Conservation (phyloP, 1,284 basidiomycete species). For the Ustilago loliicola region DNA sequence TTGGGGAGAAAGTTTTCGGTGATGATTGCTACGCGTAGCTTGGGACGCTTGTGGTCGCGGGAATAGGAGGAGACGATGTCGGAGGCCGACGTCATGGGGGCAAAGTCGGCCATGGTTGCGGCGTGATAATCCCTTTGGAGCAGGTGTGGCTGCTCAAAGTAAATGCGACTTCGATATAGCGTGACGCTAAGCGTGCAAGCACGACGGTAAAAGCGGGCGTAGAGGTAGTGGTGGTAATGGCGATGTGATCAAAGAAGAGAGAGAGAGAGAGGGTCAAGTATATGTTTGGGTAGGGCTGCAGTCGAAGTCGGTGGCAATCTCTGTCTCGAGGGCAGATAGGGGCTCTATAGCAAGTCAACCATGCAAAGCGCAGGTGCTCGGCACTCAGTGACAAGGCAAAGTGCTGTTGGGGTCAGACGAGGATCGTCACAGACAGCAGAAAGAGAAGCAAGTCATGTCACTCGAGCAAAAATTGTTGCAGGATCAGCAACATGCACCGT, state of each 20-base stretch:
- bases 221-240: not conserved
- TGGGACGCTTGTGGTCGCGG: conserved; percentile 62
- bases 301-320: not conserved
- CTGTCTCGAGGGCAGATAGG: not conserved
- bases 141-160: not conserved
- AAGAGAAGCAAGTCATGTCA: not conserved
- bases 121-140: conserved; percentile 2
- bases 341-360: not conserved
- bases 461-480: not conserved
- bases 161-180: not conserved
- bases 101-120: conserved; percentile 4
- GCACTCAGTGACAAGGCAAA: too few species aligned
- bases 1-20: conserved; percentile 76
- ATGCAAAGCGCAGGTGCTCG: too few species aligned
- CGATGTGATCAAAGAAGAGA: not conserved
- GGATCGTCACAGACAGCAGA: not conserved
- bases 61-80: conserved; percentile 30
- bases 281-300: not conserved
- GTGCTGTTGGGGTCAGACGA: not conserved
- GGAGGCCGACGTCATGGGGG: conserved; percentile 7
- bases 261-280: not conserved
- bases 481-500: conserved; percentile 4
- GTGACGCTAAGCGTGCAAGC: not conserved
- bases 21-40: conserved; percentile 70
- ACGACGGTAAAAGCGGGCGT: not conserved